These are phyloP conservation scores for Dichomitus squalens DNA, from an alignment of 1,284 basidiomycete genomes.

Conservation along the genomic window DNA sequence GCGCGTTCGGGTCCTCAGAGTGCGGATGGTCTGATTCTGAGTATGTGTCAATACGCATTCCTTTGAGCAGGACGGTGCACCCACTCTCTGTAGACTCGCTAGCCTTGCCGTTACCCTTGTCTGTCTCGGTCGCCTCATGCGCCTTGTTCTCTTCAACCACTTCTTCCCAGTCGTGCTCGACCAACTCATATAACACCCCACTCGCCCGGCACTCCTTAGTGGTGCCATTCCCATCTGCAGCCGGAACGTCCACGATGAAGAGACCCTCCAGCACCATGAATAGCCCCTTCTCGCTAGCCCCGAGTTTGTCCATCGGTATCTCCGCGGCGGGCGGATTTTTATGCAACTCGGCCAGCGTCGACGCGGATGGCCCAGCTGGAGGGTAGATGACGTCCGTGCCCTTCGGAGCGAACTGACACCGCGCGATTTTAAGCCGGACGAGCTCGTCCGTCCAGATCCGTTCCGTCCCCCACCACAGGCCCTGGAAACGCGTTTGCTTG, in stretches of 20 bases:
- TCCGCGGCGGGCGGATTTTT: conserved; percentile 22
- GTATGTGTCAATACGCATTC: too few species aligned
- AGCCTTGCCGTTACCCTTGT: conserved; percentile 28
- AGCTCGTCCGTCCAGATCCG: conserved; percentile 88
- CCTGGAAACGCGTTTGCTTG: conserved; percentile 67
- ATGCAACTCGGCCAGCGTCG: conserved; percentile 34
- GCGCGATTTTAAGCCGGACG: conserved; percentile 73
- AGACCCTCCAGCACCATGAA: conserved; percentile 69
- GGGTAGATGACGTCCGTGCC: conserved; percentile 59
- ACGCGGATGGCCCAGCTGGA: conserved; percentile 58
- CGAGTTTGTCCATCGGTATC: conserved; percentile 37
- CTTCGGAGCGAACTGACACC: conserved; percentile 62
- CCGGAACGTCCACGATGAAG: conserved; percentile 54
- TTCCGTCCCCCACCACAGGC: conserved; percentile 87
- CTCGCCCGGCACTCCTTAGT: conserved; percentile 63
- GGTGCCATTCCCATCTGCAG: conserved; percentile 39
- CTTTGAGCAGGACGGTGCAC: neutral
- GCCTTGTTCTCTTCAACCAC: neutral
- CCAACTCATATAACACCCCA: conserved; percentile 75
- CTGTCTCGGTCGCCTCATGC: neutral
- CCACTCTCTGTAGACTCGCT: conserved; percentile 2
- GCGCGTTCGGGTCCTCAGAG: conserved; percentile 8
- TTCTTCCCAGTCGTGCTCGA: conserved; percentile 69
- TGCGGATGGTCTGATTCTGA: too few species aligned
- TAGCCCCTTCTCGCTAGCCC: conserved; percentile 61